phyloP scores from a whole-genome alignment of 2,329 filamentous ascomycete species.

The Fusarium udum region DNA sequence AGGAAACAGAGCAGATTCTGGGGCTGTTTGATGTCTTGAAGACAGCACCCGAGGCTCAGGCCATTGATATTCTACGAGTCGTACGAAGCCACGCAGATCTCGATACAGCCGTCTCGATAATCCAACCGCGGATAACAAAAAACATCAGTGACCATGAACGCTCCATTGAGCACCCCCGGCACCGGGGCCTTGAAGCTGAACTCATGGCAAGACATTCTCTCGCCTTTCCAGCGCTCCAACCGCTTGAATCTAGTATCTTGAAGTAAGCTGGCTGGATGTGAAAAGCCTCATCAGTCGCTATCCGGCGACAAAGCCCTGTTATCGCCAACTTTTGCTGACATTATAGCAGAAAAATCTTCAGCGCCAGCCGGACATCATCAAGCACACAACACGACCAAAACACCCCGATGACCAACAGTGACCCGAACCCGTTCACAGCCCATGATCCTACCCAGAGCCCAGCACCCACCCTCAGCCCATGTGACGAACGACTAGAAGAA shows the following conservation, averaged over 20 bases:
- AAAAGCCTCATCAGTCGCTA: neutral
- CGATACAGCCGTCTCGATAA: conserved; percentile 1
- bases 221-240: conserved; percentile 12
- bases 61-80: conserved; percentile 17
- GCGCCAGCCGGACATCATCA: neutral
- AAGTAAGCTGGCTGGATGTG: neutral
- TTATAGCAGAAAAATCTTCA: neutral
- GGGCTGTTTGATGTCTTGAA: conserved; percentile 16
- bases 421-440: conserved; percentile 6
- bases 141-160: neutral
- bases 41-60: conserved; percentile 4
- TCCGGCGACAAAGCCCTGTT: neutral
- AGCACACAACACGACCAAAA: neutral
- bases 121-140: neutral
- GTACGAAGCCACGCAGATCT: conserved; percentile 16
- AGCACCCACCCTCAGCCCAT: neutral
- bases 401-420: neutral
- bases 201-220: conserved; percentile 27
- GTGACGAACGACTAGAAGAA: conserved; percentile 43
- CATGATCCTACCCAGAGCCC: neutral
- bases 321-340: neutral
- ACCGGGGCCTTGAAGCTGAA: conserved; percentile 17
- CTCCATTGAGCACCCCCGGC: neutral
- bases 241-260: conserved; percentile 8
- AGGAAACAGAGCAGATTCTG: conserved; percentile 15